phyloP scores from a whole-genome alignment of 2,329 filamentous ascomycete species.

The Zarea fungicola region DNA sequence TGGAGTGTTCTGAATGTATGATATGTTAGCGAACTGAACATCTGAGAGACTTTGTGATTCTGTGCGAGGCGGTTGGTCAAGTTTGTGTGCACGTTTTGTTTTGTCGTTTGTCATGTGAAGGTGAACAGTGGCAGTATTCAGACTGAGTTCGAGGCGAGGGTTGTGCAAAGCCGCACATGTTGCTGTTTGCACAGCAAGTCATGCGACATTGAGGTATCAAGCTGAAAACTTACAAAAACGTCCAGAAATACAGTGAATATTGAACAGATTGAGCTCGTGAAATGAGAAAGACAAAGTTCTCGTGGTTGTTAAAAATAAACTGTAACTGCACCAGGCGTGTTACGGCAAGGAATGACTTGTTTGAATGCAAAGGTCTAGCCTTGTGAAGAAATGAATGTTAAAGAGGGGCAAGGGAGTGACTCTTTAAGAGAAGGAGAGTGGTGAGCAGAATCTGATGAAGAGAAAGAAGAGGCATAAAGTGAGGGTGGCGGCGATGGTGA shows the following conservation, averaged over 20 bases:
- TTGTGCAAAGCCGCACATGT: background rate
- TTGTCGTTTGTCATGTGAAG: background rate
- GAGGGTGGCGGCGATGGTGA: conserved; percentile 2
- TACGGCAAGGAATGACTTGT: conserved; percentile 15
- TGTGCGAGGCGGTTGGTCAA: background rate
- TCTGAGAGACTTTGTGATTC: background rate
- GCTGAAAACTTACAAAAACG: background rate
- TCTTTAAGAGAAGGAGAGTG: conserved; percentile 11
- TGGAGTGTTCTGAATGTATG: background rate
- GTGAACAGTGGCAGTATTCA: background rate
- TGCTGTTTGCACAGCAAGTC: conserved; percentile 3
- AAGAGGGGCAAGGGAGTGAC: conserved; percentile 15
- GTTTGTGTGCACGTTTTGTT: background rate
- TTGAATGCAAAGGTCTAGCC: conserved; percentile 33
- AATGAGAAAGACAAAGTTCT: conserved; percentile 2
- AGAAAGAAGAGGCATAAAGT: background rate
- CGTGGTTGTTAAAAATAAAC: conserved; percentile 14
- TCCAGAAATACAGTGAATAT: background rate
- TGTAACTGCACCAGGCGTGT: conserved; percentile 22
- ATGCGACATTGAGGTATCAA: background rate
- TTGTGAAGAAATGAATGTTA: conserved; percentile 25
- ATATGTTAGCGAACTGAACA: background rate
- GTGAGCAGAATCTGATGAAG: conserved; percentile 9
- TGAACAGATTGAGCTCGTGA: background rate
- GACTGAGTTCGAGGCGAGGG: background rate